These are phyloP conservation scores for Knoxdaviesia proteae DNA, from an alignment of 2,329 filamentous ascomycete species.

Conservation along the genomic window DNA sequence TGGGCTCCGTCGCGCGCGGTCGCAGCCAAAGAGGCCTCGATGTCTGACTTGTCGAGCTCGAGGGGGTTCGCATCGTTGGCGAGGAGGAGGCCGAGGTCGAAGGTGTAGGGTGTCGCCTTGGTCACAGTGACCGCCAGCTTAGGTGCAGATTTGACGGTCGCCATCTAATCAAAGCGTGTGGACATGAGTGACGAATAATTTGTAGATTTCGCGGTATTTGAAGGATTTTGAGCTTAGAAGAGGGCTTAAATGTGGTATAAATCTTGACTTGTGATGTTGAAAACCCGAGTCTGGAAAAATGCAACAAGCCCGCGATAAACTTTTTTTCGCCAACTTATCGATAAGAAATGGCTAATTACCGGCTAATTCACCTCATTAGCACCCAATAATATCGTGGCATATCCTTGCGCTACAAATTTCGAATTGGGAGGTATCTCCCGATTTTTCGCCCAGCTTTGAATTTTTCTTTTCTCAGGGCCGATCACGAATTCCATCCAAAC, in stretches of 20 bases:
- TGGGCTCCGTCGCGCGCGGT: conserved; percentile 81
- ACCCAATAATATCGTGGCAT: background rate
- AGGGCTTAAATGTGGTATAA: too few species aligned
- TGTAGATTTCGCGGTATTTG: too few species aligned
- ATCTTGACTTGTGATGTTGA: too few species aligned
- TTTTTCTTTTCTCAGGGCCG: too few species aligned
- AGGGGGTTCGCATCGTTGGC: conserved; percentile 76
- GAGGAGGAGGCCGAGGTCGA: conserved; percentile 76
- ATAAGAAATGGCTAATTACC: conserved; percentile 2
- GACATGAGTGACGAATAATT: too few species aligned
- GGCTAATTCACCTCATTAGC: background rate
- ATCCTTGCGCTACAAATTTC: too few species aligned
- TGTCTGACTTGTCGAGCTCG: conserved; percentile 25
- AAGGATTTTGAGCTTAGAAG: too few species aligned
- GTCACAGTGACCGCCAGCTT: conserved; percentile 45
- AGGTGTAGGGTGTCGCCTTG: conserved; percentile 78
- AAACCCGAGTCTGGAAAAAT: background rate
- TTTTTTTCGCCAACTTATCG: conserved; percentile 4
- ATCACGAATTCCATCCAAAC: too few species aligned
- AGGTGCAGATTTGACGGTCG: conserved; percentile 8
- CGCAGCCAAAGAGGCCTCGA: conserved; percentile 49
- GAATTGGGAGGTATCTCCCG: too few species aligned
- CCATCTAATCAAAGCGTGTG: too few species aligned
- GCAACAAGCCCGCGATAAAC: conserved; percentile 1
- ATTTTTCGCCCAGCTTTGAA: too few species aligned